Percentiles rank a stretch among this genome's conserved stretches.
phyloP scores from a whole-genome alignment of 208 protist genomes.

The Trypanosoma platydactyli region DNA sequence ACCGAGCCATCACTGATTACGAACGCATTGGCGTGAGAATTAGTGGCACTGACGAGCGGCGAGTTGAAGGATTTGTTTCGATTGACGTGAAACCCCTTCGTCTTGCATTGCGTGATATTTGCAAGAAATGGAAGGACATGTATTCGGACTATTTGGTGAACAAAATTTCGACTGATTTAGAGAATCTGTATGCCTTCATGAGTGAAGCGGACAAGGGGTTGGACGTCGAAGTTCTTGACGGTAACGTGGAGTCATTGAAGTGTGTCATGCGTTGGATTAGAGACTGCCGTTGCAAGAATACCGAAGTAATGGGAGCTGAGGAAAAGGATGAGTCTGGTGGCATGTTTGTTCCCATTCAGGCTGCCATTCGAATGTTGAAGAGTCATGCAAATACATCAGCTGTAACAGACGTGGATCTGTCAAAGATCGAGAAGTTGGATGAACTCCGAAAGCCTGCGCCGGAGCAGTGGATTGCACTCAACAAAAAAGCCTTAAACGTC shows the following conservation, averaged over 20 bases:
- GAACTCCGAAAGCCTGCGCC: constrained; percentile 91
- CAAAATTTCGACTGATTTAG: constrained; percentile 85
- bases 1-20: constrained; percentile 94
- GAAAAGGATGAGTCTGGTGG: constrained; percentile 81
- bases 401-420: constrained; percentile 73
- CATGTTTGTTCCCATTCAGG: constrained; percentile 92
- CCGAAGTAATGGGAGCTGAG: constrained; percentile 82
- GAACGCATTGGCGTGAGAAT: constrained; percentile 81
- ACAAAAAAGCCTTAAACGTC: constrained; percentile 94
- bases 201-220: constrained; percentile 91
- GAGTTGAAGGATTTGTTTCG: constrained; percentile 88
- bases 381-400: constrained; percentile 79
- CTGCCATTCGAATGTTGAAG: constrained; percentile 92
- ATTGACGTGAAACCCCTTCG: constrained; percentile 97
- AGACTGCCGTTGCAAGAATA: constrained; percentile 87
- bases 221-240: constrained; percentile 90
- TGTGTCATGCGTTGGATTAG: constrained; percentile 93
- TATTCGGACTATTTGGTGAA: constrained; percentile 94
- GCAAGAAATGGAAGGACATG: constrained; percentile 94
- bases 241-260: constrained; percentile 89
- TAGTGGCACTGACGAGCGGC: constrained; percentile 85
- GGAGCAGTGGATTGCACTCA: constrained; percentile 88
- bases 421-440: constrained; percentile 90
- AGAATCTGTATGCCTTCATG: constrained; percentile 90
- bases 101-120: constrained; percentile 87